Evolutionary conservation across 129 eudicot species (phyloP).

Genomic region (Calendula officinalis): DNA sequence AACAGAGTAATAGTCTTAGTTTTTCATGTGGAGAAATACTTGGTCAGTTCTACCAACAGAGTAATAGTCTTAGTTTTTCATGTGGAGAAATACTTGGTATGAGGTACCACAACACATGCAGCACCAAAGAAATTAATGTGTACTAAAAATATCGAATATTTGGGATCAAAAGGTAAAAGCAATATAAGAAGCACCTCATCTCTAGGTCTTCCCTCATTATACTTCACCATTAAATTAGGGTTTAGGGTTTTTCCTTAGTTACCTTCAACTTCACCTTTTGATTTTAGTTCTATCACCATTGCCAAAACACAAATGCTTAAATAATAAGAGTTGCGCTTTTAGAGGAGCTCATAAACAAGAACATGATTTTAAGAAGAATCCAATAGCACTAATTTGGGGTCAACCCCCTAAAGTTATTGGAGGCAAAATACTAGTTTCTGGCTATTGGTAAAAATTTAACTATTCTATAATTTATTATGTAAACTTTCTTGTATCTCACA

Average conservation of each 20-base stretch:
- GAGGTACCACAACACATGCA: constrained; percentile 72
- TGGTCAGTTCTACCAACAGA: constrained; percentile 10
- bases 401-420: constrained; percentile 74
- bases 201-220: constrained; percentile 91
- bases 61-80: not conserved
- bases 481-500: too few relatives aligned
- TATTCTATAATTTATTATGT: too few relatives aligned
- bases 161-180: constrained; percentile 1
- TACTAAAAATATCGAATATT: not conserved
- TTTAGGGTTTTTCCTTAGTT: constrained; percentile 84
- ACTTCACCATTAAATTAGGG: constrained; percentile 82
- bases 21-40: constrained; percentile 9
- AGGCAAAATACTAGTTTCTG: constrained; percentile 87
- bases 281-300: constrained; percentile 98
- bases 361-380: constrained; percentile 71
- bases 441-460: constrained; percentile 64
- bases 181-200: constrained; percentile 58
- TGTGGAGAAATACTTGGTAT: constrained; percentile 47
- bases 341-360: constrained; percentile 93
- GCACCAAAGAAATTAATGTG: not conserved
- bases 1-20: not conserved
- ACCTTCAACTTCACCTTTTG: constrained; percentile 97
- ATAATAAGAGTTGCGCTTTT: constrained; percentile 55
- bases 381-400: constrained; percentile 81
- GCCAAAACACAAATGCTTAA: constrained; percentile 15